phyloP scores from a whole-genome alignment of 257 asterid species.

The Solanum lignicaule region DNA sequence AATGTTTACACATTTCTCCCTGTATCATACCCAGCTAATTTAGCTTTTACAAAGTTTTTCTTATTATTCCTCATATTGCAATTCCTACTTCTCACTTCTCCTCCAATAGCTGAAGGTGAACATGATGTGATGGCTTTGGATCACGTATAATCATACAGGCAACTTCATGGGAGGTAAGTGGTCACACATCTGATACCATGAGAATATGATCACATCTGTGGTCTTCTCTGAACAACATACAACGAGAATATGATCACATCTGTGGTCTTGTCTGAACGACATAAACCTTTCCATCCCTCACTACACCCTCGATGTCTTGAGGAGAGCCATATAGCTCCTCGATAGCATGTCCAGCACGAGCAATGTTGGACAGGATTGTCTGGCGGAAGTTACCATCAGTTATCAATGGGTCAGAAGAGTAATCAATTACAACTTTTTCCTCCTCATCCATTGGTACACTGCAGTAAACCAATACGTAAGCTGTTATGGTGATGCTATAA shows the following conservation, averaged over 20 bases:
- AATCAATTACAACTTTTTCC: slow-evolving; percentile 69
- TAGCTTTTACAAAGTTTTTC: background rate
- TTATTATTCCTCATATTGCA: background rate
- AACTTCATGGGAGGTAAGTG: background rate
- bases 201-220: background rate
- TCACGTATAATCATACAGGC: background rate
- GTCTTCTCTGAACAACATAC: background rate
- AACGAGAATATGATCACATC: slow-evolving; percentile 31
- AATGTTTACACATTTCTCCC: background rate
- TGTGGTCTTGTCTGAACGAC: slow-evolving; percentile 99
- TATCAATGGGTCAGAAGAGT: slow-evolving; percentile 69
- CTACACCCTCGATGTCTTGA: slow-evolving; percentile 95
- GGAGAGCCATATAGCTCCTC: slow-evolving; percentile 85
- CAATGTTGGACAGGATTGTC: slow-evolving; percentile 62
- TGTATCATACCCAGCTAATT: background rate
- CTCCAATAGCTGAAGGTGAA: background rate
- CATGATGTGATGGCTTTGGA: background rate
- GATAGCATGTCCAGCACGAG: slow-evolving; percentile 74
- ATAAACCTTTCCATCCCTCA: slow-evolving; percentile 74
- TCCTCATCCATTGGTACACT: slow-evolving; percentile 98
- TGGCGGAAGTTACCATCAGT: slow-evolving; percentile 50
- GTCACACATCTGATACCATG: background rate
- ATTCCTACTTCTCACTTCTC: background rate
- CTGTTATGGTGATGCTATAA: background rate
- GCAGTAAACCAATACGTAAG: slow-evolving; percentile 13